Conservation (phyloP, 768 basidiomycete species). For the Pleurotus citrinopileatus region DNA sequence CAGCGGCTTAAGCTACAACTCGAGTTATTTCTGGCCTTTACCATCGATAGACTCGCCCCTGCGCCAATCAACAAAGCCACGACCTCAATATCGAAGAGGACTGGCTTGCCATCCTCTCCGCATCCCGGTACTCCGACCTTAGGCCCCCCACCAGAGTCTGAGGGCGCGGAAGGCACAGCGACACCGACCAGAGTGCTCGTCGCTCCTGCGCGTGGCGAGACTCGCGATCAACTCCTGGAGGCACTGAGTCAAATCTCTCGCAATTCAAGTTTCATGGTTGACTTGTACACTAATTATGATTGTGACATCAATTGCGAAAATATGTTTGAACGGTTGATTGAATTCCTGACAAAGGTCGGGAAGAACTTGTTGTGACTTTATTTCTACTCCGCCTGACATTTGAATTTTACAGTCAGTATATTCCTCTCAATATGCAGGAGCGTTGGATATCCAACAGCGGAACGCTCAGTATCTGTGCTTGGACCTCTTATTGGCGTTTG, state of each 20-base stretch:
- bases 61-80: slow-evolving; percentile 32
- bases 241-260: slow-evolving; percentile 78
- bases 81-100: slow-evolving; percentile 27
- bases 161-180: slow-evolving; percentile 40
- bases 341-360: slow-evolving; percentile 82
- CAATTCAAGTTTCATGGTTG: slow-evolving; percentile 91
- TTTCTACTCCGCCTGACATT: slow-evolving; percentile 2
- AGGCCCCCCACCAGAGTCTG: slow-evolving; percentile 35
- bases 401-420: slow-evolving; percentile 65
- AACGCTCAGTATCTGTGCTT: slow-evolving; percentile 85
- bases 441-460: slow-evolving; percentile 62
- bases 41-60: slow-evolving; percentile 83
- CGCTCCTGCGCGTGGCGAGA: slow-evolving; percentile 81
- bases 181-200: slow-evolving; percentile 58
- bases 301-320: slow-evolving; percentile 97
- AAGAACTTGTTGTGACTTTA: slow-evolving; percentile 4
- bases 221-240: slow-evolving; percentile 87
- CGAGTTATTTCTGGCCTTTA: slow-evolving; percentile 92
- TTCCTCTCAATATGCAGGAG: slow-evolving; percentile 57
- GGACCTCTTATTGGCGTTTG: slow-evolving; percentile 82
- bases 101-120: slow-evolving; percentile 40
- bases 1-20: slow-evolving; percentile 88
- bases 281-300: slow-evolving; percentile 95
- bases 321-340: slow-evolving; percentile 84
- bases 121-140: slow-evolving; percentile 49